Evolutionary conservation across 441 rosid genomes (phyloP).

Genomic region (Hypseocharis bilobata): DNA sequence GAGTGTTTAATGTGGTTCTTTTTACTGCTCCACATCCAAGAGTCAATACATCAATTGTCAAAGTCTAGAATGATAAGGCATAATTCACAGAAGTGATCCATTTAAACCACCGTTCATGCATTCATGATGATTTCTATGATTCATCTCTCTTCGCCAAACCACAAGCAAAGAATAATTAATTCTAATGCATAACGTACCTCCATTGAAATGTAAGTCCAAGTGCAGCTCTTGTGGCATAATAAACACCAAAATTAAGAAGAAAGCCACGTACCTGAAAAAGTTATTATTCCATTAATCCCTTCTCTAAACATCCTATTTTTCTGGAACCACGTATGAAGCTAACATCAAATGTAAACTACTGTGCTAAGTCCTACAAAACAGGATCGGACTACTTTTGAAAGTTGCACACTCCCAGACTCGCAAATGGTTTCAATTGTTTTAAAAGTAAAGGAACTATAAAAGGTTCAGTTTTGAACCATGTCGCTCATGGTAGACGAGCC

Average conservation of each 20-base stretch:
- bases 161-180: neutral
- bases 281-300: neutral
- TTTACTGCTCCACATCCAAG: neutral
- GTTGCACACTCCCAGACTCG: neutral
- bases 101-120: neutral
- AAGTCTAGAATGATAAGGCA: neutral
- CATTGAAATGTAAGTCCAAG: constrained; percentile 86
- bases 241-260: constrained; percentile 89
- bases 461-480: neutral
- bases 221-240: constrained; percentile 84
- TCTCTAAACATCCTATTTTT: neutral
- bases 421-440: neutral
- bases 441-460: neutral
- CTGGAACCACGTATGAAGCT: neutral
- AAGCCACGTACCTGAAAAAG: constrained; percentile 73
- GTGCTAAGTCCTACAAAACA: neutral
- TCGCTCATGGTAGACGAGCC: neutral
- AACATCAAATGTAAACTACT: neutral
- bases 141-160: neutral
- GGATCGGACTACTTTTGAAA: neutral
- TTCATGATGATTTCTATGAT: neutral
- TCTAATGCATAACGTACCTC: constrained; percentile 61
- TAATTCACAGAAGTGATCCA: neutral
- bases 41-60: neutral
- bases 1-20: no score